phyloP scores from a whole-genome alignment of 2,329 filamentous ascomycete genomes.

The Neophaeococcomyces aloes region DNA sequence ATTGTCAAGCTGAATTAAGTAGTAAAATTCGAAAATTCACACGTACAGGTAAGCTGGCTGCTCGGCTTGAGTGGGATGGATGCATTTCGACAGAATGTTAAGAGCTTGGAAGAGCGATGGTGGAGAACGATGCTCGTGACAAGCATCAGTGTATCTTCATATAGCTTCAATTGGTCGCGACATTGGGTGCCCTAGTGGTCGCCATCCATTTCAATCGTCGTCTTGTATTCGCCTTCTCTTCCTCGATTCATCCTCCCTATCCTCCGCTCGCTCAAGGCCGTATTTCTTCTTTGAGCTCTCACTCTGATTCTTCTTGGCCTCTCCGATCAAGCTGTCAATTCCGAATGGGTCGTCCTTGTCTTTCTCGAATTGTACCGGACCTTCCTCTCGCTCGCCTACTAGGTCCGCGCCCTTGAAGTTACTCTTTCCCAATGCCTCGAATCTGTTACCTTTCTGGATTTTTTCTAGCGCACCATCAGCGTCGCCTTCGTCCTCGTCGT shows the following conservation, averaged over 20 bases:
- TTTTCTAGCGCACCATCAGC: slow-evolving; percentile 76
- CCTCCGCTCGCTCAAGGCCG: slow-evolving; percentile 59
- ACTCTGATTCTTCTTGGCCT: slow-evolving; percentile 40
- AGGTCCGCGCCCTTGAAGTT: slow-evolving; percentile 74
- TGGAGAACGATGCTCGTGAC: too few relatives aligned
- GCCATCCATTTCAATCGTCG: slow-evolving; percentile 35
- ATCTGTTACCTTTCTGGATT: slow-evolving; percentile 75
- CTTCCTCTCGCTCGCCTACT: slow-evolving; percentile 66
- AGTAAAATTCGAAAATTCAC: too few relatives aligned
- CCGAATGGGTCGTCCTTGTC: slow-evolving; percentile 81
- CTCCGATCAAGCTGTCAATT: slow-evolving; percentile 83
- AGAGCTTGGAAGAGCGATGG: too few relatives aligned
- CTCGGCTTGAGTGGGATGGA: too few relatives aligned
- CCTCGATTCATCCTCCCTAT: slow-evolving; percentile 30
- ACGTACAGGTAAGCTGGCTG: too few relatives aligned
- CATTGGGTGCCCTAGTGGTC: too few relatives aligned
- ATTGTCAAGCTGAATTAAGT: too few relatives aligned
- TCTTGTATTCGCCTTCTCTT: slow-evolving; percentile 74
- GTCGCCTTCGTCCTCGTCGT: slow-evolving; percentile 54
- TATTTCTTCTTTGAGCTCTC: slow-evolving; percentile 60
- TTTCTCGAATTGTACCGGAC: slow-evolving; percentile 93
- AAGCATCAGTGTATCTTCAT: too few relatives aligned
- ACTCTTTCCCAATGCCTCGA: slow-evolving; percentile 76
- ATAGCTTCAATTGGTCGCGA: too few relatives aligned
- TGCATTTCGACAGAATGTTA: too few relatives aligned